Base-by-base conservation (phyloP, 345 rosid species). In the Hibiscus syriacus region DNA sequence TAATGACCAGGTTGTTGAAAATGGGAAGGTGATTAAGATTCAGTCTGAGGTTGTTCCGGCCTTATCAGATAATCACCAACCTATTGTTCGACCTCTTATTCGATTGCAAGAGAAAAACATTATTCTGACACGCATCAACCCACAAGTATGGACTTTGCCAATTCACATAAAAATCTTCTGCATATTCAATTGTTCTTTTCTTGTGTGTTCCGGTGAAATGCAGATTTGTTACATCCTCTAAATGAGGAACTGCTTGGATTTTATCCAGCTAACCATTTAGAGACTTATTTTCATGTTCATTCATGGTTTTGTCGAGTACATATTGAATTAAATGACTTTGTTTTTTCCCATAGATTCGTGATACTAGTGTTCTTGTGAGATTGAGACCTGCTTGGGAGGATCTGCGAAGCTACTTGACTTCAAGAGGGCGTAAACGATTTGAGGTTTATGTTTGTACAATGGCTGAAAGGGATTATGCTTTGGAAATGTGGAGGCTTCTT, bases 401-500 rank as follows among this genome's bases (percentile, higher is more conserved):
- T 54, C 84, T 95, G 22, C 78, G 92, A 54, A 85, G 87, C 79
- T 95, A 95, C 79, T 80, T 95, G 89, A 92, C 86, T 69, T 98
- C 99, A 57, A 86, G 83, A 79, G 98, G 94, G 70, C 90, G 99
- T 59, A 95, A 92, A 83, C 97, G 99, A 34, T 95, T 95, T 79
- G 98, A 92, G 78, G 99, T 95, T 75, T 95, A 92, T 84, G 99
- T 90, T 79, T 95, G 99, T 86, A 95, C 99, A 3, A 95, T 95
- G 99, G 98, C 99, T 71, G 98, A 95, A 80, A 87, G 90, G 80
- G 98, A 95, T 80, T 95, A 95, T 75, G 98, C 99, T 59, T 77
- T 92, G 66, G 99, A 95, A 80, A 95, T 95, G 97, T 95, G 98
- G 99, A 85, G 98, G 84, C 99, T 95, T 80, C 98, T 95, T 79